A percentile compares a stretch with the other conserved stretches of the same genome.
These are phyloP conservation scores for Capronia americana DNA, from an alignment of 2,329 filamentous ascomycete species.

Conservation along the genomic window DNA sequence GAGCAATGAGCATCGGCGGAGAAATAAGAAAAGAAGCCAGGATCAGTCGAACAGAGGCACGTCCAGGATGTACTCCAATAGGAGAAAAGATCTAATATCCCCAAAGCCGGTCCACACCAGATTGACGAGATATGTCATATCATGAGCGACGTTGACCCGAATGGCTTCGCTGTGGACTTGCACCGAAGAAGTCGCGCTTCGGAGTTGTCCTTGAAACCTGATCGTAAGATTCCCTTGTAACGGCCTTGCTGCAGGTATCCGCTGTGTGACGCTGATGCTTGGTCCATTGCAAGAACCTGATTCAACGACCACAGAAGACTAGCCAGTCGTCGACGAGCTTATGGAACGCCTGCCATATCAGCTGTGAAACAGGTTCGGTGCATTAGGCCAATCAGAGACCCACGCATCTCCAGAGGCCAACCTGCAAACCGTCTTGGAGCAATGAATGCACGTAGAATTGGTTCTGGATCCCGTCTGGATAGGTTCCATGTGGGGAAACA, in stretches of 20 bases:
- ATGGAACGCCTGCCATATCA: constrained; percentile 29
- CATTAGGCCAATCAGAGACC: constrained; percentile 22
- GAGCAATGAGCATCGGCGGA: constrained; percentile 23
- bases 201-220: constrained; percentile 36
- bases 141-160: constrained; percentile 25
- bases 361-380: constrained; percentile 34
- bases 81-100: constrained; percentile 16
- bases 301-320: constrained; percentile 25
- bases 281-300: constrained; percentile 35
- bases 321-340: constrained; percentile 31
- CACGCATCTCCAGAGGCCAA: constrained; percentile 20
- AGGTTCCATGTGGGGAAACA: constrained; percentile 37
- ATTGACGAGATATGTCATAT: constrained; percentile 33
- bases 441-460: constrained; percentile 27
- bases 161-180: constrained; percentile 18
- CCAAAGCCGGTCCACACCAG: constrained; percentile 17
- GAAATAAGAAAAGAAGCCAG: constrained; percentile 22
- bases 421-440: constrained; percentile 25
- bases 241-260: constrained; percentile 34
- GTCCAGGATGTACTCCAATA: constrained; percentile 32
- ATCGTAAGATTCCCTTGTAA: constrained; percentile 38
- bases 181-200: constrained; percentile 30
- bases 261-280: constrained; percentile 35
- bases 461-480: constrained; percentile 29
- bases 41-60: constrained; percentile 23